These are phyloP conservation scores for Aegle marmelos DNA, from an alignment of 345 rosid species.

Conservation along the genomic window DNA sequence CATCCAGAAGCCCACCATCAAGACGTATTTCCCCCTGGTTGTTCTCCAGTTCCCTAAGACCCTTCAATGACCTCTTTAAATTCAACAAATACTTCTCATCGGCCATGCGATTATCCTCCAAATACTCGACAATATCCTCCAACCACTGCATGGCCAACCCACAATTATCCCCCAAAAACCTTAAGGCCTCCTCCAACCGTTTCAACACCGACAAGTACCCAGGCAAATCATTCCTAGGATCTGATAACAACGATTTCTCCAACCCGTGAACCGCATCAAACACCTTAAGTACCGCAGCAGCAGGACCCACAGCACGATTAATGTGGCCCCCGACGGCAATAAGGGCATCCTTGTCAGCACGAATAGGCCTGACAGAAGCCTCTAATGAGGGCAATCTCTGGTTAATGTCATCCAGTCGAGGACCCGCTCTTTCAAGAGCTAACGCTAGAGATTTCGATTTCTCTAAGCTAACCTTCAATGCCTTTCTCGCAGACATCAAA, in stretches of 20 bases:
- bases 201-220: slow-evolving; percentile 85
- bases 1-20: slow-evolving; percentile 87
- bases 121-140: slow-evolving; percentile 95
- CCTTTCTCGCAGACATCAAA: slow-evolving; percentile 63
- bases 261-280: slow-evolving; percentile 97
- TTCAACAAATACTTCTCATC: slow-evolving; percentile 66
- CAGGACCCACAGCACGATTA: slow-evolving; percentile 98
- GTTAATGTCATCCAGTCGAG: slow-evolving; percentile 76
- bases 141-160: slow-evolving; percentile 97
- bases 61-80: slow-evolving; percentile 64
- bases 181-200: slow-evolving; percentile 88
- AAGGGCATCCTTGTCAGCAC: slow-evolving; percentile 88
- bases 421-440: slow-evolving; percentile 64
- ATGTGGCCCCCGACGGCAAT: slow-evolving; percentile 85
- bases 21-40: slow-evolving; percentile 39
- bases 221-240: slow-evolving; percentile 74
- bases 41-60: slow-evolving; percentile 56
- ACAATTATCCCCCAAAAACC: slow-evolving; percentile 86
- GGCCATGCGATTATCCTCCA: slow-evolving; percentile 82
- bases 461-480: slow-evolving; percentile 70
- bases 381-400: slow-evolving; percentile 69
- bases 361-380: slow-evolving; percentile 89
- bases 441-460: slow-evolving; percentile 65
- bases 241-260: slow-evolving; percentile 83
- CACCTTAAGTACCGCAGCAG: slow-evolving; percentile 97